A percentile compares a stretch with the other conserved stretches of the same genome.
These are phyloP conservation scores for Ricinus communis DNA, from an alignment of 345 rosid species.

Conservation along the genomic window DNA sequence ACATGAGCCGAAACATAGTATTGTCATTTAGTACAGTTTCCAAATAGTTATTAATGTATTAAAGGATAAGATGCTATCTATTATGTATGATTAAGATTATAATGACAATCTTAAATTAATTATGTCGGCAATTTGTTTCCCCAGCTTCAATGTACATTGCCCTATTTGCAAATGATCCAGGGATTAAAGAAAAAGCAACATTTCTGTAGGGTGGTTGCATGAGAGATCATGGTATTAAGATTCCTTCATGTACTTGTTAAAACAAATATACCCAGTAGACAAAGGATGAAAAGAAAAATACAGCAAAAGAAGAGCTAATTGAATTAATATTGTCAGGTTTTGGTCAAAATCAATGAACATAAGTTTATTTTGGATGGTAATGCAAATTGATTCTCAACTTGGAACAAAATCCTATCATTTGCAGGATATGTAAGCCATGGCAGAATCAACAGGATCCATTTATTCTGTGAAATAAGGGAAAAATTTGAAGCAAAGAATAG, in stretches of 20 bases:
- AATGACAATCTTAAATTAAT: neutral
- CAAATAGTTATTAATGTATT: no score
- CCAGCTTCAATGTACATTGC: neutral
- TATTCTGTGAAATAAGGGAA: neutral
- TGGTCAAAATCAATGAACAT: conserved; percentile 41
- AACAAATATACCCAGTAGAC: neutral
- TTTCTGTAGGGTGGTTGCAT: neutral
- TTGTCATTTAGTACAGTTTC: neutral
- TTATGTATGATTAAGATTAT: neutral
- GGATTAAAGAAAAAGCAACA: neutral
- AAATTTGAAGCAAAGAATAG: neutral
- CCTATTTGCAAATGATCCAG: neutral
- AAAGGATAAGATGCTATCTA: no score
- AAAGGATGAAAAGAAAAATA: neutral
- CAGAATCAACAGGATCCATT: conserved; percentile 3
- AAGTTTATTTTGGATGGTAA: conserved; percentile 21
- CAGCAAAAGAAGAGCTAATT: neutral
- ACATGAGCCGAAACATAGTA: neutral
- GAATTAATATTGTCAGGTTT: conserved; percentile 14
- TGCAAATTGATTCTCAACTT: conserved; percentile 17
- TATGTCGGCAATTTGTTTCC: conserved; percentile 9
- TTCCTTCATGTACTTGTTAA: neutral
- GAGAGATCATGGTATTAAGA: neutral
- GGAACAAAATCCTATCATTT: conserved; percentile 20
- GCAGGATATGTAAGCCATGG: conserved; percentile 19